Percentiles rank a stretch among this genome's conserved stretches.
phyloP scores from a whole-genome alignment of 2,329 filamentous ascomycete genomes.

The Pyrenochaeta sp. region DNA sequence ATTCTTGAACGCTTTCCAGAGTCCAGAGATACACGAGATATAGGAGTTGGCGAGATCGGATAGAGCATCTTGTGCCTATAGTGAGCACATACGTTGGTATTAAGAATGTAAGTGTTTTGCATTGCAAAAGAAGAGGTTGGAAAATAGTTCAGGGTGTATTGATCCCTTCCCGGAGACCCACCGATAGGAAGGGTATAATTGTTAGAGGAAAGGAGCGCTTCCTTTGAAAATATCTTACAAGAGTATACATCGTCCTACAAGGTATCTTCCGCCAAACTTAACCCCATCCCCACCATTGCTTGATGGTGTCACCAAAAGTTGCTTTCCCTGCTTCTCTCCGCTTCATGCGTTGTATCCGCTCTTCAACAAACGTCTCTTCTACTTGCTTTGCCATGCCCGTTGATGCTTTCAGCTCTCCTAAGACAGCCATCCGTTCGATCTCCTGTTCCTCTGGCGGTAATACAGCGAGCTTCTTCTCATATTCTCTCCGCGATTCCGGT shows the following conservation, averaged over 20 bases:
- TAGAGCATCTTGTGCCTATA: too few relatives aligned
- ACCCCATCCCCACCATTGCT: conserved; percentile 48
- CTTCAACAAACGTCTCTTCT: conserved; percentile 44
- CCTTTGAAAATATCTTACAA: neutral
- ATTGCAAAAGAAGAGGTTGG: neutral
- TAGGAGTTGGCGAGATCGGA: too few relatives aligned
- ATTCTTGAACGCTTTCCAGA: conserved; percentile 1
- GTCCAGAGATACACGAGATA: neutral
- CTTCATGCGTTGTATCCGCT: conserved; percentile 47
- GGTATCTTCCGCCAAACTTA: conserved; percentile 13
- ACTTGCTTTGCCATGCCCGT: conserved; percentile 42
- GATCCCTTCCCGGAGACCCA: neutral
- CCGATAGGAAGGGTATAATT: neutral
- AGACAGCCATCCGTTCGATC: conserved; percentile 43
- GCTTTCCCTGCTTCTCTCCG: conserved; percentile 46
- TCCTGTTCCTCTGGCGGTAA: conserved; percentile 43
- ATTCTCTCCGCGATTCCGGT: conserved; percentile 37
- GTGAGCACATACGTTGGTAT: too few relatives aligned
- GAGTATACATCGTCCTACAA: neutral
- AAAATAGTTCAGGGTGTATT: too few relatives aligned
- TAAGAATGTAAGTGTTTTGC: neutral
- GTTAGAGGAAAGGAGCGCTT: neutral
- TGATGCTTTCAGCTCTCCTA: conserved; percentile 46
- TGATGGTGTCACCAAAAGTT: conserved; percentile 50
- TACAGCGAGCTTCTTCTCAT: conserved; percentile 44